These are phyloP conservation scores for Groenewaldozyma tartarivorans DNA, from an alignment of 805 yeast genomes.

Conservation along the genomic window DNA sequence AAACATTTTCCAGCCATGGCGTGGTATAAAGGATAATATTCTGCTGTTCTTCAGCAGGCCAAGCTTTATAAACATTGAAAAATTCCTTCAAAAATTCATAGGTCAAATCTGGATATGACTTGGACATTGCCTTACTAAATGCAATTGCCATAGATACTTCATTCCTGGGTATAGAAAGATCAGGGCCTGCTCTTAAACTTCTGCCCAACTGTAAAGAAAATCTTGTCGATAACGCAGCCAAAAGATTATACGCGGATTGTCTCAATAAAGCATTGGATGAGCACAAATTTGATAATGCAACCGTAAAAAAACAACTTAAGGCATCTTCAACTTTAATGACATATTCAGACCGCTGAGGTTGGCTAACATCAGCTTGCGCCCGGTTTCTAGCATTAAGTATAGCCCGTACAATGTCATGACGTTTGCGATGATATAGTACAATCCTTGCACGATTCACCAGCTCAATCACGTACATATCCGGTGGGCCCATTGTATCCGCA, in stretches of 20 bases:
- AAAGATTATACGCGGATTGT: conserved; percentile 50
- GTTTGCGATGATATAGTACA: conserved; percentile 7
- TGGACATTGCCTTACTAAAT: conserved; percentile 49
- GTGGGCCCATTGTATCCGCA: conserved; percentile 11
- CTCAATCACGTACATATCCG: conserved; percentile 41
- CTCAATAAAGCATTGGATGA: conserved; percentile 50
- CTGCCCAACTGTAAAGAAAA: conserved; percentile 54
- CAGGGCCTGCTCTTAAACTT: conserved; percentile 44
- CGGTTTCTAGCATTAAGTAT: conserved; percentile 13
- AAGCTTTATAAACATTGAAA: conserved; percentile 36
- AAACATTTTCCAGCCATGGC: conserved; percentile 69
- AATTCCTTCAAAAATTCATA: conserved; percentile 43
- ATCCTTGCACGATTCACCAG: conserved; percentile 6
- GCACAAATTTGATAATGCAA: conserved; percentile 60
- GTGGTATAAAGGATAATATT: conserved; percentile 44
- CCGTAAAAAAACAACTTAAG: conserved; percentile 53
- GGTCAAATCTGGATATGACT: conserved; percentile 48
- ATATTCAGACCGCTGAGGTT: background rate
- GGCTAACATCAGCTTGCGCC: conserved; percentile 4
- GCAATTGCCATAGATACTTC: conserved; percentile 50
- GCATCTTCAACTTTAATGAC: conserved; percentile 26
- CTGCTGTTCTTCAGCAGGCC: conserved; percentile 20
- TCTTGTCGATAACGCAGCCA: conserved; percentile 51
- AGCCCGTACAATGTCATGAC: conserved; percentile 18
- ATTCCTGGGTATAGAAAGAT: conserved; percentile 59